Percentiles rank a stretch among this genome's conserved stretches.
Evolutionary conservation across 345 rosid genomes (phyloP).

Genomic region (Boechera retrofracta): DNA sequence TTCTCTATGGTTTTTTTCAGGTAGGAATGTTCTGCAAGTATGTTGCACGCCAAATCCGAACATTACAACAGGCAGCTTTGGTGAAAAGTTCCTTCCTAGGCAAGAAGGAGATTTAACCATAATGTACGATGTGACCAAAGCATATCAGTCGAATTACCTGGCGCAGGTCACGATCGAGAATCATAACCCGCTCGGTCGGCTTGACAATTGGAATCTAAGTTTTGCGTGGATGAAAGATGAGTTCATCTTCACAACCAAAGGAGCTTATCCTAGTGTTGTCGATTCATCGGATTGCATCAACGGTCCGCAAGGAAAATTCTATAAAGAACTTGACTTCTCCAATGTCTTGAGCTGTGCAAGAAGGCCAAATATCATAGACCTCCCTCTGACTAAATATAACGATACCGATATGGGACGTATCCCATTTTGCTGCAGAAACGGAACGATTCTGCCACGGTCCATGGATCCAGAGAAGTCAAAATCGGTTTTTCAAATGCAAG

Average conservation of each 20-base stretch:
- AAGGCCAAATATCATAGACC: constrained; percentile 82
- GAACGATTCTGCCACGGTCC: constrained; percentile 75
- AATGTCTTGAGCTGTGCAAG: constrained; percentile 80
- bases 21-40: constrained; percentile 57
- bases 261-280: constrained; percentile 77
- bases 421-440: constrained; percentile 88
- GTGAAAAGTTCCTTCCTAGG: constrained; percentile 62
- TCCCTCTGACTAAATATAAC: constrained; percentile 85
- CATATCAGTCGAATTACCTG: constrained; percentile 65
- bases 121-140: constrained; percentile 78
- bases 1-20: constrained; percentile 45
- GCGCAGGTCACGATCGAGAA: constrained; percentile 74
- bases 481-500: constrained; percentile 84
- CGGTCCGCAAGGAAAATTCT: constrained; percentile 68
- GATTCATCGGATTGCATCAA: constrained; percentile 78
- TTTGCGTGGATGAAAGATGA: constrained; percentile 88
- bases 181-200: constrained; percentile 81
- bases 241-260: constrained; percentile 74
- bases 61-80: constrained; percentile 47
- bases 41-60: constrained; percentile 64
- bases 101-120: constrained; percentile 83
- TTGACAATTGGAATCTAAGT: constrained; percentile 87
- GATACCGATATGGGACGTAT: constrained; percentile 69
- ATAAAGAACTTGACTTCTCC: constrained; percentile 64
- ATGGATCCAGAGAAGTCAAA: constrained; percentile 87